Conservation (phyloP, 768 basidiomycete genomes). For the Glaciozyma martinii region DNA sequence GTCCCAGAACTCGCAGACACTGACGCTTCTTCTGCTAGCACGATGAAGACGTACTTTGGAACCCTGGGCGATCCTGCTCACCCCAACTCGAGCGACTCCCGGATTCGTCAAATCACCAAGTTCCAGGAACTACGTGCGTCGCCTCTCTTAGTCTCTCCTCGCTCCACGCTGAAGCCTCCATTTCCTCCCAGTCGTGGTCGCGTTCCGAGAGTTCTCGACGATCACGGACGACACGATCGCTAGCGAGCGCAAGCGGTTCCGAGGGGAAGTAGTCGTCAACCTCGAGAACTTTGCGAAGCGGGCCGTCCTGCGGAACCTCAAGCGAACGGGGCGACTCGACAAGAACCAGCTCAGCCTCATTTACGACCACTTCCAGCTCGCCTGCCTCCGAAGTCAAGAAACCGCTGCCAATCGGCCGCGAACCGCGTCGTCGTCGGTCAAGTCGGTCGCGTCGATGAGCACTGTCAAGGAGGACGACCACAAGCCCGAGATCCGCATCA, state of each 20-base stretch:
- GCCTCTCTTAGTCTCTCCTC: not conserved
- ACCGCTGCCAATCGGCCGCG: not conserved
- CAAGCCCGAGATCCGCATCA: conserved; percentile 82
- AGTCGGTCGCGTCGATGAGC: not conserved
- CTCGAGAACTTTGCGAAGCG: conserved; percentile 93
- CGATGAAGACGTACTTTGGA: conserved; percentile 92
- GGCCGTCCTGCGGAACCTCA: conserved; percentile 76
- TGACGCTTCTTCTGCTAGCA: conserved; percentile 43
- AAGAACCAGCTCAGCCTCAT: conserved; percentile 81
- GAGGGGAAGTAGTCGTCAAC: conserved; percentile 79
- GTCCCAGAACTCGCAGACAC: too few relatives aligned
- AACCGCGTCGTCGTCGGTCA: not conserved
- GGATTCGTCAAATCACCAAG: conserved; percentile 83
- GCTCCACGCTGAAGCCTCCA: not conserved
- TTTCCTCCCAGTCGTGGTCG: conserved; percentile 57
- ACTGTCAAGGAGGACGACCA: conserved; percentile 49
- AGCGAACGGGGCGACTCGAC: conserved; percentile 63
- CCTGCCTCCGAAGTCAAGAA: conserved; percentile 20
- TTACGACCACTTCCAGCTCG: conserved; percentile 57
- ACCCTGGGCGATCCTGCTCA: conserved; percentile 90
- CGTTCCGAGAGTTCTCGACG: conserved; percentile 85
- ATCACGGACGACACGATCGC: conserved; percentile 93
- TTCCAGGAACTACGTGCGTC: conserved; percentile 66
- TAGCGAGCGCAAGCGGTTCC: conserved; percentile 71
- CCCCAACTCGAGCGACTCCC: conserved; percentile 75